Evolutionary conservation across 192 early-diverging fungal species (phyloP).

Genomic region (Paraglomus brasilianum): DNA sequence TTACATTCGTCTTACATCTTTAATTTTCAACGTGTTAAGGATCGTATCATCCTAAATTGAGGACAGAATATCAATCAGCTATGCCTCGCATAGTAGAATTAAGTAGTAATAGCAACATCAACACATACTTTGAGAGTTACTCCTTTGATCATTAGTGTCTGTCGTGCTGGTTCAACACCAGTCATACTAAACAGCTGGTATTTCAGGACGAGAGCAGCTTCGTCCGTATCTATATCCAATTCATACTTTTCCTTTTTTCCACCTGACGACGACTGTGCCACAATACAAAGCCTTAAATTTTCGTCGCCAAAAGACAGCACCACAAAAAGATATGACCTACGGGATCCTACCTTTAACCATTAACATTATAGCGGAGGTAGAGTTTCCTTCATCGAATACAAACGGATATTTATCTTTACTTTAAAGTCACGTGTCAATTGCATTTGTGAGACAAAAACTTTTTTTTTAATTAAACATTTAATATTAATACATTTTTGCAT

Average conservation of each 20-base stretch:
- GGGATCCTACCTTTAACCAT: too few species aligned
- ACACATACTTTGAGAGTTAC: constrained; percentile 76
- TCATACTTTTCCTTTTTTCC: constrained; percentile 87
- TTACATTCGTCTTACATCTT: constrained; percentile 54
- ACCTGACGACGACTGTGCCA: constrained; percentile 80
- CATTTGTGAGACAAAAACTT: too few species aligned
- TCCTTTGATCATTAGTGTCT: constrained; percentile 94
- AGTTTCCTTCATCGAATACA: too few species aligned
- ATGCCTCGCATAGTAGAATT: neutral
- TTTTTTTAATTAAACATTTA: too few species aligned
- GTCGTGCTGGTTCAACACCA: constrained; percentile 86
- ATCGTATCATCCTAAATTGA: constrained; percentile 71
- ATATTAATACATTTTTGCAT: too few species aligned
- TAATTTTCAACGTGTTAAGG: constrained; percentile 69
- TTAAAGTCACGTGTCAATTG: too few species aligned
- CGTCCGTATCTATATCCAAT: constrained; percentile 70
- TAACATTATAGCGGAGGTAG: too few species aligned
- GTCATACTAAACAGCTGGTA: constrained; percentile 87
- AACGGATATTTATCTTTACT: too few species aligned
- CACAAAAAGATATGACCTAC: too few species aligned
- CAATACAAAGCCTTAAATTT: neutral
- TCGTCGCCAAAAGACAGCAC: too few species aligned
- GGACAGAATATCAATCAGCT: neutral
- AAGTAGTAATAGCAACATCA: neutral
- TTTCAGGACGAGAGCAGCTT: constrained; percentile 81